Evolutionary conservation across 2,329 filamentous ascomycete genomes (phyloP).

Genomic region (Capronia epimyces): DNA sequence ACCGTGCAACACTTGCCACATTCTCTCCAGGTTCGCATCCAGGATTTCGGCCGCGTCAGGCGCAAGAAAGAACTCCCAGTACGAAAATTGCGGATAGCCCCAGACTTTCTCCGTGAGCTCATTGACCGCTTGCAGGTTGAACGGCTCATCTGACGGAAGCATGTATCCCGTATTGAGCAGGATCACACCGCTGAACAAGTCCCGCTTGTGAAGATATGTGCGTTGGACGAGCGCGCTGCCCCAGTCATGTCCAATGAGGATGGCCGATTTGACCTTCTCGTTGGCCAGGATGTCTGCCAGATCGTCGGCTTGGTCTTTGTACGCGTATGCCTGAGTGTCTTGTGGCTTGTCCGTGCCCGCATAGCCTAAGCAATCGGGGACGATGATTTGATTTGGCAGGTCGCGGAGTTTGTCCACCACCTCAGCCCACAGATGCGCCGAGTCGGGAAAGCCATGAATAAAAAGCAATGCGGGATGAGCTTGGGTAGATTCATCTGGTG

Average conservation of each 20-base stretch:
- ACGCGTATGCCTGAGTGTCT: conserved; percentile 36
- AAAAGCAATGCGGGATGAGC: conserved; percentile 38
- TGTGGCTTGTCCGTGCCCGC: conserved; percentile 41
- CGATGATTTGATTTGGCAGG: conserved; percentile 38
- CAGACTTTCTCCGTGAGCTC: conserved; percentile 31
- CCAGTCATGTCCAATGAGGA: conserved; percentile 50
- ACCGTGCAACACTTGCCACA: conserved; percentile 36
- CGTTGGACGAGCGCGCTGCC: conserved; percentile 40
- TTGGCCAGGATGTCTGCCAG: conserved; percentile 39
- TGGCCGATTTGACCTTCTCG: conserved; percentile 35
- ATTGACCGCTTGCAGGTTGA: conserved; percentile 38
- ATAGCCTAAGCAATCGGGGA: conserved; percentile 40
- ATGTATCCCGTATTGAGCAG: conserved; percentile 43
- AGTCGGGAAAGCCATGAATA: conserved; percentile 49
- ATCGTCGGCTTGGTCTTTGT: conserved; percentile 37
- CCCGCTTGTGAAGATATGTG: conserved; percentile 40
- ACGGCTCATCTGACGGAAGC: conserved; percentile 32
- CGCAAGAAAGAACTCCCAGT: conserved; percentile 46
- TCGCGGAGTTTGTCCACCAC: conserved; percentile 40
- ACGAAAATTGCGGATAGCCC: conserved; percentile 39
- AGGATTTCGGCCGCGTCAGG: conserved; percentile 40
- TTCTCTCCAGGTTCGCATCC: conserved; percentile 36
- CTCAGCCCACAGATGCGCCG: conserved; percentile 42
- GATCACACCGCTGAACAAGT: conserved; percentile 40
- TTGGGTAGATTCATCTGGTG: conserved; percentile 16